Evolutionary conservation across 331 rosid species (phyloP), one percentile per base, ranked within the genome.

Genomic region (Spiraea crenata): DNA sequence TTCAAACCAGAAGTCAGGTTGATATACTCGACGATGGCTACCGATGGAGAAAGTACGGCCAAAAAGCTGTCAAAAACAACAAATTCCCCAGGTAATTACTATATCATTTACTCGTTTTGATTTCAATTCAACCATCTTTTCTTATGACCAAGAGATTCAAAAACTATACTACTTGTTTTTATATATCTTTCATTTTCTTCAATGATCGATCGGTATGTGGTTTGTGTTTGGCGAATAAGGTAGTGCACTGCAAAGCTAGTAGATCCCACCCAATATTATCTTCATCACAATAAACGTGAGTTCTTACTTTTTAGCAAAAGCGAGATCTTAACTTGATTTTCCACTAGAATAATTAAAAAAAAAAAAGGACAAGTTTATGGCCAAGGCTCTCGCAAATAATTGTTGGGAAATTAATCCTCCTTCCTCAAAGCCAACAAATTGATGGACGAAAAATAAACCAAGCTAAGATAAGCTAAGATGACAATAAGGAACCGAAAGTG

Each of bases 41-140:
- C 76, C 68, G 97, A 14, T 93, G 98, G 98, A 90, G 98, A 78
- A 93, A 93, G 74, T 90, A 93, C 74, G 98, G 98, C 52, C 98
- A 93, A 68, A 93, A 93, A 52, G 96, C 96, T 69, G 98, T 93
- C 31, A 93, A 93, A 74, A 86, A 87, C 87, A 93, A 90, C 86
- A 93, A 84, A 71, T 93, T 93, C 54, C 98, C 97, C 15, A 93
- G 97, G 98, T 91, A 46, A 1, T 14, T 35, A 31, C 4, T 3
- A 57, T 25, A 11, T 31, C 31, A 25, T 25, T 25, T 25, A 25
- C 31, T 25, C 2, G 31, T 25, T 25, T 25, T 25, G 1, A 25
- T 25, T 25, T 25, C 31, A 25, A 25, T 25, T 25, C 31, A 25
- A 25, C 2, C 2, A 10, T 45, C 49, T 45, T 45, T 45, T 45